A percentile compares a stretch with the other conserved stretches of the same genome.
These are phyloP conservation scores for Boechera retrofracta DNA, from an alignment of 345 rosid species.

Conservation along the genomic window DNA sequence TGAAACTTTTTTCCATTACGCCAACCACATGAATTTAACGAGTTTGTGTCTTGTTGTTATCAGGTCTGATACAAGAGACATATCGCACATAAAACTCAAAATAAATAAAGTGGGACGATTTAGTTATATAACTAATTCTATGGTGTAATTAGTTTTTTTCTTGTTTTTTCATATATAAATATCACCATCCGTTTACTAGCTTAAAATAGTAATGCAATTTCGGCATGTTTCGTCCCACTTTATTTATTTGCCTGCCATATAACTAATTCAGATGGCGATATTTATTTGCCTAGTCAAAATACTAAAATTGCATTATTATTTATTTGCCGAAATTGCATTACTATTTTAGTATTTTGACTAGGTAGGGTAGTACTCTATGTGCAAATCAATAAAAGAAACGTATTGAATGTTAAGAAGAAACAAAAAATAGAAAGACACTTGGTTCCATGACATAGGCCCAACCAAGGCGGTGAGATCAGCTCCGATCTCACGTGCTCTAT, in stretches of 20 bases:
- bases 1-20: not conserved
- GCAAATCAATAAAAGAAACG: slow-evolving; percentile 7
- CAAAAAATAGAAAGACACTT: not conserved
- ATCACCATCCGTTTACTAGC: no score
- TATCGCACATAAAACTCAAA: not conserved
- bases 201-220: no score
- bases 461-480: not conserved
- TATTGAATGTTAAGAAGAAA: not conserved
- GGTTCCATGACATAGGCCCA: slow-evolving; percentile 15
- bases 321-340: not conserved
- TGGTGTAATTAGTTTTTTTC: no score
- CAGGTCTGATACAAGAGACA: not conserved
- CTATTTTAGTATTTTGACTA: not conserved
- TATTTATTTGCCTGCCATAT: no score
- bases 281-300: no score
- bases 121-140: not conserved
- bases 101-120: not conserved
- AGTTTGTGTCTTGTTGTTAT: not conserved
- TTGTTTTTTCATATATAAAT: no score
- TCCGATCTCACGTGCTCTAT: slow-evolving; percentile 9
- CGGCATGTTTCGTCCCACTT: no score
- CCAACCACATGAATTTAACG: not conserved
- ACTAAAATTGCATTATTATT: no score
- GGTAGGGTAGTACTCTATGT: not conserved
- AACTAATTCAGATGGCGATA: no score